Evolutionary conservation across 345 rosid genomes (phyloP).

Genomic region (Clarkia xantiana): DNA sequence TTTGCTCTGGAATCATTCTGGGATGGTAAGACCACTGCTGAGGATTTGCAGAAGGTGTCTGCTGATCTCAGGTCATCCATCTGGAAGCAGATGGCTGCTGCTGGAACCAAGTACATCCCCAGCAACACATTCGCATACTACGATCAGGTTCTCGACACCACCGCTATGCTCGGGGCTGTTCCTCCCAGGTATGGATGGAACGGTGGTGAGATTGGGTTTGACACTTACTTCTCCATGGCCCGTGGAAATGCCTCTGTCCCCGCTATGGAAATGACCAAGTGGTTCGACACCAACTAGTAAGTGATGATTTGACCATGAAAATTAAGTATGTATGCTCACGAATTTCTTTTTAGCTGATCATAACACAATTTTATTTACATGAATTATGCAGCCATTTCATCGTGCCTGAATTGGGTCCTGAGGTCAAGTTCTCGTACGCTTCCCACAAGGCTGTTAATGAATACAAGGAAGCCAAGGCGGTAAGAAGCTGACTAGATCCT

Average conservation of each 20-base stretch:
- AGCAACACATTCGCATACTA: conserved; percentile 90
- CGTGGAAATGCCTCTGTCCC: conserved; percentile 93
- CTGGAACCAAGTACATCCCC: conserved; percentile 81
- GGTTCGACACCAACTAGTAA: conserved; percentile 99
- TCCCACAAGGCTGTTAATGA: conserved; percentile 93
- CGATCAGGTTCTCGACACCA: conserved; percentile 81
- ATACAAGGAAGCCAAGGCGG: conserved; percentile 94
- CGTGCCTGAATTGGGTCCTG: conserved; percentile 95
- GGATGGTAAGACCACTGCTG: conserved; percentile 86
- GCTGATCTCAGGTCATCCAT: conserved; percentile 74
- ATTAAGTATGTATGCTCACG: neutral
- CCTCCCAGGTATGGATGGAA: conserved; percentile 70
- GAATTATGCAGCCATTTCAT: conserved; percentile 65
- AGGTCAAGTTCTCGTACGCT: conserved; percentile 71
- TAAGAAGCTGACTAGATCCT: conserved; percentile 14
- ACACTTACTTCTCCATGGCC: conserved; percentile 84
- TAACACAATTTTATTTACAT: neutral
- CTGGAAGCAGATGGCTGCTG: conserved; percentile 81
- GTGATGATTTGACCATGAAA: conserved; percentile 13
- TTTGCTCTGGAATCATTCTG: conserved; percentile 94
- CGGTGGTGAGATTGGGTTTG: conserved; percentile 74
- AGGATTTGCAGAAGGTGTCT: conserved; percentile 71
- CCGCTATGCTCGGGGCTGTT: conserved; percentile 92
- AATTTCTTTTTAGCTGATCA: neutral
- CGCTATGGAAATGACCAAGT: conserved; percentile 99